Base-by-base conservation (phyloP, 2,329 filamentous ascomycete species). In the Monilinia polystroma region DNA sequence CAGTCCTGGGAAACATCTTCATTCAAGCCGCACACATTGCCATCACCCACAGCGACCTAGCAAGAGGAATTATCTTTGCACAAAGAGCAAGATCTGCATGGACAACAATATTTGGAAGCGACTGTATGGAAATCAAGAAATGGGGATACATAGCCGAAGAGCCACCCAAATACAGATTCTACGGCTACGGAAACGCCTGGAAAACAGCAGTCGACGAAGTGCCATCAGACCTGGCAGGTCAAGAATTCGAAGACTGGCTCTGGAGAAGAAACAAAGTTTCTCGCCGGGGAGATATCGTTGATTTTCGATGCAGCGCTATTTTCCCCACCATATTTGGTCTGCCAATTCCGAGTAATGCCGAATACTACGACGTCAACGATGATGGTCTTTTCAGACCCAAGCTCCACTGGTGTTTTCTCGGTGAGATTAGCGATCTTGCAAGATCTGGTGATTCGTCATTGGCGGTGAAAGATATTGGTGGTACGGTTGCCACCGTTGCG, bases 1-100 rank as follows among this genome's bases (percentile, higher is more conserved):
- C 60, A 47, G 70, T 73, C 53, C 67, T 77, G 26, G 20, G 69
- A 8, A 62, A 70, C 11, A 71, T 72, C 8, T 77, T 73, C 51
- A 51, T 72, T 43, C 66, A 77, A 67, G 75, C 76, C 49, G 60
- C 71, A 41, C 68, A 75, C 52, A 69, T 77, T 52, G 67, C 65
- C 52, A 72, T 78, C 55, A 71, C 70, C 12, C 72, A 77, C 73
- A 69, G 74, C 12, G 76, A 78, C 68, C 64, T 76, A 29, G 75
- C 72, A 41, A 76, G 76, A 68, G 76, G 66, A 67, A 68, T 69
- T 10, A 65, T 76, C 51, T 78, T 78, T 51, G 68, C 66, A 8
- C 65, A 74, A 64, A 67, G 64, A 55, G 72, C 72, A 26, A 64
- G 38, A 49, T 64, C 54, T 70, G 63, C 32, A n/a, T 73, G 68